Base-by-base conservation (phyloP, 805 yeast genomes). In the Starmera caribaea region DNA sequence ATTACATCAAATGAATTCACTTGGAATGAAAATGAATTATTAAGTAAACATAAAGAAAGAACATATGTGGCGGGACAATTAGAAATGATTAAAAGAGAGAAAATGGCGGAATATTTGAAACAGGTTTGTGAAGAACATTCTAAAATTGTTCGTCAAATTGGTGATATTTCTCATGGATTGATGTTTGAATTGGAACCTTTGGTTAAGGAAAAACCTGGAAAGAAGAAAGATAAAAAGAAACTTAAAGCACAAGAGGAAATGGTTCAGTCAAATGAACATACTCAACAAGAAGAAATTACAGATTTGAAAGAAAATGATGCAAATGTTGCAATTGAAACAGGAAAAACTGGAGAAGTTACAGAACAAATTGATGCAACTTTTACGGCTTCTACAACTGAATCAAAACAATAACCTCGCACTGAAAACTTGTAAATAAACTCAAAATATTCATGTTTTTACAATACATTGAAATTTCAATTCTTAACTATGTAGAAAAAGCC, bases 61-160 rank as follows among this genome's bases (percentile, higher is more conserved):
- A 47, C 55, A 14, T 50, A 49, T 10, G 41, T 40, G 6, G 53
- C 51, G 8, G 34, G 32, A 16, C 58, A 57, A 10, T 51, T 57
- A 14, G 74, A 68, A 42, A 21, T 41, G 6, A 43, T 56, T 14
- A 55, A 58, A 38, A 55, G 76, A 39, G 51, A 50, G 14, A 55
- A 50, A 38, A 51, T 68, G 8, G 27, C 65, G 14, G 53, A 51
- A 1, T 48, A 48, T 14, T 24, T 71, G 5, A 46, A 53, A 16
- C 46, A 44, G 10, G 39, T 64, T 3, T 45, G 60, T 5, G 53
- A 46, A 9, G 58, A 54, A 5, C 43, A 46, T 24, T 53, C 58
- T 0, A 42, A 48, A 6, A 53, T 58, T 6, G 47, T 41, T 1
- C 37, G 48, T 27, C 54, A 48, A 34, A 21, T 7, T 21, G 73